Base-by-base conservation (phyloP, 441 rosid species). In the Corymbia calophylla region DNA sequence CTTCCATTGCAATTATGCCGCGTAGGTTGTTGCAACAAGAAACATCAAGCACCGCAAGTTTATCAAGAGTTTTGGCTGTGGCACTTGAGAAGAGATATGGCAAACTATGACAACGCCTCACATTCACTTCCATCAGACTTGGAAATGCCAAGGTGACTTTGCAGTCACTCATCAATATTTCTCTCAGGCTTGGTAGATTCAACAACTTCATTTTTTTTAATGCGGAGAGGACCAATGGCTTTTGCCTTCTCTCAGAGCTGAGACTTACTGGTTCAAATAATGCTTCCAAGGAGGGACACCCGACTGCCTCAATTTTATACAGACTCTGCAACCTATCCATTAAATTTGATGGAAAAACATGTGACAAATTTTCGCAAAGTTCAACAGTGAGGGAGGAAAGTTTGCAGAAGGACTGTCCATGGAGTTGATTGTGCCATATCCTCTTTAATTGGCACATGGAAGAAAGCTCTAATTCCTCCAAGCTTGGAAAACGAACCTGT, bases 231-330 rank as follows among this genome's bases (percentile, higher is more conserved):
- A 1, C 12, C 12, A 32, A 66, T 8, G 23, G 77, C 44, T 31
- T 66, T 66, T 32, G 6, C 44, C 44, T 68, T 68, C 7, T 4
- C 44, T 68, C 4, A 4, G 0, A 0, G 12, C 1, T 31, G 1
- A 2, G 77, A 32, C 12, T 17, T 32, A 17, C 0, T 0, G 44
- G 13, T 4, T 68, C 77, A 68, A 17, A 68, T 17, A 68, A 68
- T 68, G 23, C 7, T 32, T 68, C 77, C 44, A 68, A 4, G 25
- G 77, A 68, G 23, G 77, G 44, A 17, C 77, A 68, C 0, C 6
- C 13, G 0, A 32, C 13, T 0, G 0, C 77, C 77, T 68, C 0
- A 17, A 4, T 31, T 68, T 8, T 8, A 17, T 4, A 17, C 1
- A 68, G 1, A 6, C 12, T 68, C 1, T 4, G 77, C 77, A 32